Conservation (phyloP, 805 yeast genomes). For the Cyberlindnera sargentensis region DNA sequence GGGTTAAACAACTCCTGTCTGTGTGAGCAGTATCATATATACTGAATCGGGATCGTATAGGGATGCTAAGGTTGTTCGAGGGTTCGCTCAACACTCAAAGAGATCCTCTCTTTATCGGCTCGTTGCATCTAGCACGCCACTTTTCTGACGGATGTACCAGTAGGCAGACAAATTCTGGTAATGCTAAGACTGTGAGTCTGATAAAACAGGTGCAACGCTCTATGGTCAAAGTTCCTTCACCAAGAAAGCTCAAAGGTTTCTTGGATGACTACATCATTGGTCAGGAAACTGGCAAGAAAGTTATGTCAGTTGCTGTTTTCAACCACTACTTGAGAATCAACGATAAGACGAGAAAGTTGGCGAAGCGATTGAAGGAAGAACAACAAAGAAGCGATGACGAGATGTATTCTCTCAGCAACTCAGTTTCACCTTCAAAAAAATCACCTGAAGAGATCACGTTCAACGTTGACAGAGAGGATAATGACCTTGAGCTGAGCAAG, state of each 20-base stretch:
- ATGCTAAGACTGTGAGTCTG: no score
- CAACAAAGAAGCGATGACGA: slow-evolving; percentile 25
- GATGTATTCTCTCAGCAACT: slow-evolving; percentile 16
- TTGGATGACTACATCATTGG: slow-evolving; percentile 50
- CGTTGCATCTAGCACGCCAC: no score
- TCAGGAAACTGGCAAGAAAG: slow-evolving; percentile 47
- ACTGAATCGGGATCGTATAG: no score
- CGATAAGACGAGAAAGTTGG: slow-evolving; percentile 30
- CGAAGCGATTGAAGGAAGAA: slow-evolving; percentile 23
- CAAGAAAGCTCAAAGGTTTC: slow-evolving; percentile 36
- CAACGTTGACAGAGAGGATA: slow-evolving; percentile 25
- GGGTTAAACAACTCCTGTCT: no score
- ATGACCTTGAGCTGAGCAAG: slow-evolving; percentile 43
- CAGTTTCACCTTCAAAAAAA: slow-evolving; percentile 17
- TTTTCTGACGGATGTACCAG: no score
- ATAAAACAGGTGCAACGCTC: slow-evolving; percentile 11
- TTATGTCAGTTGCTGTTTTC: slow-evolving; percentile 55
- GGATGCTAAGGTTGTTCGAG: no score
- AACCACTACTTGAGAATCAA: slow-evolving; percentile 47
- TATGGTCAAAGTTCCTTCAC: slow-evolving; percentile 35
- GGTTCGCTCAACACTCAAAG: no score
- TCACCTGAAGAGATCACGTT: slow-evolving; percentile 28
- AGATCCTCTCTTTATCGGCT: no score
- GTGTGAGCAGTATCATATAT: no score
- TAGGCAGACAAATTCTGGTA: no score